A percentile compares a stretch with the other conserved stretches of the same genome.
phyloP scores from a whole-genome alignment of 108 stramenopile genomes.

The Bacterosira constricta region DNA sequence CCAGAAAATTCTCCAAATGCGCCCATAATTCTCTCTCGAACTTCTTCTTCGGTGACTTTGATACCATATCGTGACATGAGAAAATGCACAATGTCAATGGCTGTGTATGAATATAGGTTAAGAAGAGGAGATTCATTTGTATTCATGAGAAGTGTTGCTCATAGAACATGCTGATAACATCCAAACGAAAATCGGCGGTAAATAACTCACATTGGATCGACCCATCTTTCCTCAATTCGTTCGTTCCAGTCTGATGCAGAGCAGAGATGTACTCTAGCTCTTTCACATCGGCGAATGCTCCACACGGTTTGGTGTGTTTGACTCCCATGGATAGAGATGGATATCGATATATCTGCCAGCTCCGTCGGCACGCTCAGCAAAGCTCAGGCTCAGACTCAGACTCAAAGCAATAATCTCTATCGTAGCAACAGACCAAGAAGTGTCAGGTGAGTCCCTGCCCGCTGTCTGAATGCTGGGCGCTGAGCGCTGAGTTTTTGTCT shows the following conservation, averaged over 20 bases:
- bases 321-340: no score
- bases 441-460: no score
- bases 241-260: conserved; percentile 44
- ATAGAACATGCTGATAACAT: background rate
- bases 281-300: conserved; percentile 59
- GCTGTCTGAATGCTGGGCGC: no score
- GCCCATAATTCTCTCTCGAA: conserved; percentile 40
- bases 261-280: conserved; percentile 71
- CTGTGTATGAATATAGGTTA: background rate
- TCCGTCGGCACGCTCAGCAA: no score
- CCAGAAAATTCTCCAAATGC: conserved; percentile 46
- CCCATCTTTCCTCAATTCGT: conserved; percentile 38
- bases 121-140: background rate
- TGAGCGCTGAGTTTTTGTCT: no score
- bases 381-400: no score
- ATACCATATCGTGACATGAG: conserved; percentile 64
- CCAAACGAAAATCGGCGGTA: background rate
- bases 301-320: conserved; percentile 36
- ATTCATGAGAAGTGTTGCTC: background rate
- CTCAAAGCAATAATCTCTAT: no score
- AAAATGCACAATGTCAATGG: conserved; percentile 54
- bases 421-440: no score
- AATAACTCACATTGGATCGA: conserved; percentile 31
- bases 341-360: background rate
- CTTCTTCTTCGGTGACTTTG: conserved; percentile 49